Evolutionary conservation across 1,139 yeast genomes (phyloP), one percentile per base, ranked within the genome.

Genomic region (Entelexis sorbosivorans): DNA sequence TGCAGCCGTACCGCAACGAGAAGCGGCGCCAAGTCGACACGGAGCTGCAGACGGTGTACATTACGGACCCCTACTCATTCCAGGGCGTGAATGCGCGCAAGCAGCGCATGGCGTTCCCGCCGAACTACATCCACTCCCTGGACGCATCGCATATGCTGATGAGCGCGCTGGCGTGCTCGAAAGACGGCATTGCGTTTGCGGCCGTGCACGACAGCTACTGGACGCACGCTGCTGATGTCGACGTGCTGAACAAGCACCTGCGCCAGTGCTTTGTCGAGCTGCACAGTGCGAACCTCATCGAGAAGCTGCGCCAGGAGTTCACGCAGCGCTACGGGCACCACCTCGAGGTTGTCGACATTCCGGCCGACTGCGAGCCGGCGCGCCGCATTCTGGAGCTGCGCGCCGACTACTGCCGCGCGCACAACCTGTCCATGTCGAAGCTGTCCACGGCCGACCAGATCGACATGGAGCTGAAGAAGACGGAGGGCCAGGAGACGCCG

Each of bases 141-240:
- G 99, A 91, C 71, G 97, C 98, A 0, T 83, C 96, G 0, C 98
- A 91, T 64, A 91, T 91, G 98, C 73, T 91, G 52, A 72, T 89
- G 75, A 83, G 96, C 11, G 94, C 97, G 0, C 73, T 79, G 46
- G 79, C 79, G 24, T 88, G 96, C 66, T 79, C 82, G n/a, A 73
- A 78, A 44, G 64, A 66, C 5, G 79, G 77, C 0, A 66, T 91
- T 51, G 72, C 79, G n/a, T 91, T 93, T 73, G 96, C 98, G 0
- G 82, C 97, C 0, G 99, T 91, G 33, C 99, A 91, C 67, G 99
- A 91, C 66, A 89, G 97, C 1, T 91, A 86, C 66, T 91, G 99
- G 99, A 88, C 98, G 0, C 98, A 93, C 66, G 96, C 98, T 0
- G 72, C 79, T 39, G 93, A 86, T 64, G 79, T 91, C 33, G 82